Evolutionary conservation across 1,139 yeast species (phyloP), one percentile per base, ranked within the genome.

Genomic region (Geotrichum bryndzae): DNA sequence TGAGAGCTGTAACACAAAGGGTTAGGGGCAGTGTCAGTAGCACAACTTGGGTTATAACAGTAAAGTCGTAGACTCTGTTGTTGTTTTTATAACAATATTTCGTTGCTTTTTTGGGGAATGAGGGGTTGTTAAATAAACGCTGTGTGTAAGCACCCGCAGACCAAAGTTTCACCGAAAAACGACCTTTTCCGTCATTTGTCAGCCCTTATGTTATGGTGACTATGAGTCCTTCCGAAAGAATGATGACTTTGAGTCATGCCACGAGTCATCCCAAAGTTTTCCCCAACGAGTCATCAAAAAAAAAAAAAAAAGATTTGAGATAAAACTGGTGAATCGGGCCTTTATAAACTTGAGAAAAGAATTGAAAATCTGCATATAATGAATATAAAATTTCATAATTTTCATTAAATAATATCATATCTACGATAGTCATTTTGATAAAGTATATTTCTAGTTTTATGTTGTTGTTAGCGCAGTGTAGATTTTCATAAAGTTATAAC

Each of bases 231-330:
- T 41, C 7, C 33, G 13, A 10, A 11, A 18, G 31, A 41, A 41
- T 13, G 8, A 23, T 51, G 59, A 56, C 54, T 56, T 54, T 15
- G 59, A 56, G 59, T 56, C 59, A 54, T 29, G 25, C 22, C 3
- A 8, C 57, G 57, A 46, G 53, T 45, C 52, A 51, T 33, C 22
- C n/a, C 13, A 41, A 8, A 51, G 33, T 29, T 38, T 54, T 51
- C 59, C 52, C 27, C 22, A 41, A 46, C 57, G 45, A 48, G 53
- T 18, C 25, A 31, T 31, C 33, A 7, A n/a, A 11, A 2, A 52
- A 51, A 27, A 33, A 27, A 18, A n/a, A 15, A 31, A 29, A 22
- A 52, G 8, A 8, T 18, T 18, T 18, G 8, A 31, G 15, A 25
- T 29, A 33, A 33, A 52, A 25, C 33, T 8, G 7, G 15, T n/a